Evolutionary conservation across 768 basidiomycete species (phyloP).

Genomic region (Leccinum imitatum): DNA sequence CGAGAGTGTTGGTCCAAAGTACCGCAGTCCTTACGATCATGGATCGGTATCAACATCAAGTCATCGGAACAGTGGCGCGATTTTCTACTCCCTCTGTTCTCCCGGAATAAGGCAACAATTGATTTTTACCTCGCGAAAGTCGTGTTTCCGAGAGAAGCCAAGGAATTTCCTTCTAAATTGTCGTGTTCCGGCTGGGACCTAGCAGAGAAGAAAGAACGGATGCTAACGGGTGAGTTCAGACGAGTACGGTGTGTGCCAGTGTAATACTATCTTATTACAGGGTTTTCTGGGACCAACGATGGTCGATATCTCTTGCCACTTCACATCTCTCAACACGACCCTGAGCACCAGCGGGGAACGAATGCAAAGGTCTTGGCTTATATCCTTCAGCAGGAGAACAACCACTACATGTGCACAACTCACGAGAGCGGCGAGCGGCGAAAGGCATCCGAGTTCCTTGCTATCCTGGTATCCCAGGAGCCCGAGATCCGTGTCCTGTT

Average conservation of each 20-base stretch:
- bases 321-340: constrained; percentile 34
- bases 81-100: constrained; percentile 29
- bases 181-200: constrained; percentile 39
- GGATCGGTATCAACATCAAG: constrained; percentile 29
- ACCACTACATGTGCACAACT: constrained; percentile 18
- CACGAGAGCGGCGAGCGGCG: constrained; percentile 14
- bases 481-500: constrained; percentile 46
- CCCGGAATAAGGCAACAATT: constrained; percentile 29
- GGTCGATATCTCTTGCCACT: constrained; percentile 38
- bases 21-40: constrained; percentile 16
- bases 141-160: constrained; percentile 40
- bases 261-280: constrained; percentile 6
- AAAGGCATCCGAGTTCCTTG: constrained; percentile 22
- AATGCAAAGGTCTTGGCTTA: constrained; percentile 42
- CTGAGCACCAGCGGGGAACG: constrained; percentile 36
- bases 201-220: constrained; percentile 22
- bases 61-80: constrained; percentile 27
- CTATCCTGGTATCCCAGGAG: constrained; percentile 32
- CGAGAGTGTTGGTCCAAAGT: constrained; percentile 1
- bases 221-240: constrained; percentile 17
- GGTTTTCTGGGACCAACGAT: constrained; percentile 44
- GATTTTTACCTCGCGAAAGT: constrained; percentile 38
- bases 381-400: constrained; percentile 27
- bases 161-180: constrained; percentile 36
- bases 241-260: background rate